Conservation (phyloP, 2,329 filamentous ascomycete genomes). For the Verticillium alfalfae region DNA sequence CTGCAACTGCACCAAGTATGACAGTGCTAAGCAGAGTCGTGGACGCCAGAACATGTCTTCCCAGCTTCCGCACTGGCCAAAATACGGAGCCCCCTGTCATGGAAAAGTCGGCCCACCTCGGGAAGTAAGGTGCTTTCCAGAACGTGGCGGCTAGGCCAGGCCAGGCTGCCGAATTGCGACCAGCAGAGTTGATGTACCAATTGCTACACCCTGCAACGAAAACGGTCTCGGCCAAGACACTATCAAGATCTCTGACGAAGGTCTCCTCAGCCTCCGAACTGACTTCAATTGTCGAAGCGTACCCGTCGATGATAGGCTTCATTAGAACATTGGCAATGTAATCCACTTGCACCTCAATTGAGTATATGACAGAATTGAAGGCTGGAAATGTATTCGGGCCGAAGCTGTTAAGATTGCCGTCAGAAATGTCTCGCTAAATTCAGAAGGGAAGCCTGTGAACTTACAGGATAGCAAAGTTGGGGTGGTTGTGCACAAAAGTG, state of each 20-base stretch:
- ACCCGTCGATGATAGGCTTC: constrained; percentile 20
- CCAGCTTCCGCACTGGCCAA: constrained; percentile 1
- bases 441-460: background rate
- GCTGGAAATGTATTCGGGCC: constrained; percentile 21
- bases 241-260: constrained; percentile 22
- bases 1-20: background rate
- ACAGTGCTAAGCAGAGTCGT: background rate
- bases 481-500: constrained; percentile 21
- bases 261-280: constrained; percentile 23
- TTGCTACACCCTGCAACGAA: constrained; percentile 31
- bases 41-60: background rate
- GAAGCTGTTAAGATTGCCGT: constrained; percentile 2
- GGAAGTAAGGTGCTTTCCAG: constrained; percentile 16
- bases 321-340: constrained; percentile 22
- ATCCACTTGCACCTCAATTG: constrained; percentile 17
- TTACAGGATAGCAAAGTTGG: constrained; percentile 21
- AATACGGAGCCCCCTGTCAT: background rate
- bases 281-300: constrained; percentile 25
- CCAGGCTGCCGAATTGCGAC: constrained; percentile 30
- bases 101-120: constrained; percentile 2
- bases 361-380: constrained; percentile 19
- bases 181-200: constrained; percentile 32
- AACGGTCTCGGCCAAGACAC: constrained; percentile 22
- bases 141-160: constrained; percentile 20
- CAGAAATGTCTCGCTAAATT: too few species aligned